Evolutionary conservation across 495 filamentous ascomycete genomes (phyloP).

Genomic region (Bacidia rubella): DNA sequence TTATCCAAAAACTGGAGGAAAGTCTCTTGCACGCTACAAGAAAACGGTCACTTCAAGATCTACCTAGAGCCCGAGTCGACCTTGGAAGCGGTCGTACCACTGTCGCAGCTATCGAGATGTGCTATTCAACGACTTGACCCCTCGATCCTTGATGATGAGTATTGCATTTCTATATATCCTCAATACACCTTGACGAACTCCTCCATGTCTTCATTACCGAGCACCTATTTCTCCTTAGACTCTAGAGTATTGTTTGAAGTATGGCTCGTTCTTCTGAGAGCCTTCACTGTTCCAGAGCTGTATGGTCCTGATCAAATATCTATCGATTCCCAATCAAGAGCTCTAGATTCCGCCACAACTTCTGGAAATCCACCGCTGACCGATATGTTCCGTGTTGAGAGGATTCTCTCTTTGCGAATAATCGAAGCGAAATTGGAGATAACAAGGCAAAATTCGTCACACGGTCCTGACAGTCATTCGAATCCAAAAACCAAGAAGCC

Average conservation of each 20-base stretch:
- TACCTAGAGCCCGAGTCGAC: constrained; percentile 70
- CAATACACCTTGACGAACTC: constrained; percentile 60
- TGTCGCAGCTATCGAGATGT: constrained; percentile 80
- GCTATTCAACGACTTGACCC: constrained; percentile 79
- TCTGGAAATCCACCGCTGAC: constrained; percentile 19
- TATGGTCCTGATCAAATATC: constrained; percentile 48
- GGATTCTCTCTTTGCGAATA: constrained; percentile 43
- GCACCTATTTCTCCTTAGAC: constrained; percentile 77
- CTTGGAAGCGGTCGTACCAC: constrained; percentile 65
- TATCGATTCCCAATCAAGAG: constrained; percentile 10
- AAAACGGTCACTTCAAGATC: constrained; percentile 90
- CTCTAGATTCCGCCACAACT: constrained; percentile 18
- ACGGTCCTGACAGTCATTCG: constrained; percentile 6
- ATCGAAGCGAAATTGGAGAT: constrained; percentile 45
- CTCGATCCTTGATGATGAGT: constrained; percentile 89
- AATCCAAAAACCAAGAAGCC: constrained; percentile 10
- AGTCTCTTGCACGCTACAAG: constrained; percentile 85
- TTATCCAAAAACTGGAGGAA: constrained; percentile 58
- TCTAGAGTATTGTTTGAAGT: constrained; percentile 84
- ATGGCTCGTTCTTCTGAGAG: constrained; percentile 87
- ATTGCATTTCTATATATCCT: constrained; percentile 83
- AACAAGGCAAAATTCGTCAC: constrained; percentile 8
- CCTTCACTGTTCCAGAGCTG: constrained; percentile 87
- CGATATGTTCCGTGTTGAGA: constrained; percentile 56
- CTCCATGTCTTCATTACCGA: constrained; percentile 47